Base-by-base conservation (phyloP, 768 basidiomycete genomes). In the Paxillus ammoniavirescens region DNA sequence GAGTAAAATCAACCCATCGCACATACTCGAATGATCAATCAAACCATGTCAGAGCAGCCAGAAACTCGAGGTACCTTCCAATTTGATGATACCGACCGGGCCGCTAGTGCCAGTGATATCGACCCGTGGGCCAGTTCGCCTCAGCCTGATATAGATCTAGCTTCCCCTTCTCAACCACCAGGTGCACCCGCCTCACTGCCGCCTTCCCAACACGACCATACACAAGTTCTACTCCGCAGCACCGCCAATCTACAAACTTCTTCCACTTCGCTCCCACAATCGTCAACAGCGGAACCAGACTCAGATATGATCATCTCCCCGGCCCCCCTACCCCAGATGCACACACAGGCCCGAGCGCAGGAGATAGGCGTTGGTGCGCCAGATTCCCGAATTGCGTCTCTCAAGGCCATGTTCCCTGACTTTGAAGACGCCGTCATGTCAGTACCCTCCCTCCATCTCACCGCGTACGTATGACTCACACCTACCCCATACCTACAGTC, bases 331-430 rank as follows among this genome's bases (percentile, higher is more conserved):
- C 55, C 42, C 37, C 42, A 54, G n/a, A 6, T 38, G 8, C 48
- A 13, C 14, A 3, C 49, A 4, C 55, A 52, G n/a, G 15, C 44
- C 12, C 40, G 35, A 2, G 48, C 48, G 46, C 46, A 54, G 15
- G 40, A 2, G 5, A 36, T 45, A 5, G 42, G 53, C 21, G 31
- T 28, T 7, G 28, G 30, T 1, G 47, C 46, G 18, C n/a, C 58
- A 9, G 67, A 86, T 69, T 79, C 83, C 1, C 72, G 75, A n/a
- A 68, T 87, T 42, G 73, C 78, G 9, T 71, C 73, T 0, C 73
- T 91, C 44, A 80, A 78, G 43, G 79, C 77, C 8, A 85, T 91
- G 77, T 92, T 92, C 67, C 90, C 90, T 6, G 86, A 87, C 68
- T 91, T 90, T 60, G 90, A 93, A 56, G 80, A 84, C 47, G 64